These are phyloP conservation scores for Geopyxis carbonaria DNA, from an alignment of 495 filamentous ascomycete species.

Conservation along the genomic window DNA sequence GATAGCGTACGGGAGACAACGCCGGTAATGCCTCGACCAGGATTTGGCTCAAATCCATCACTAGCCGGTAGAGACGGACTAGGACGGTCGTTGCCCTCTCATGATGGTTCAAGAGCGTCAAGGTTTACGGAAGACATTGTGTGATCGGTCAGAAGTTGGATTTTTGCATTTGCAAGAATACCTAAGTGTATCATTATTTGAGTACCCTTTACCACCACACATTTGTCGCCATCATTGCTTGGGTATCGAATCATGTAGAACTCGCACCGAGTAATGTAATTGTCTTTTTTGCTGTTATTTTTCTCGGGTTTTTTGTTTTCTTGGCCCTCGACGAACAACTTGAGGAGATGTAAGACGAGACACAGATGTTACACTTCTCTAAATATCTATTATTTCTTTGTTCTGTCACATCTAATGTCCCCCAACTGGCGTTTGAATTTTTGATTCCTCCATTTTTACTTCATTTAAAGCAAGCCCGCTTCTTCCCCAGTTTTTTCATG, in stretches of 20 bases:
- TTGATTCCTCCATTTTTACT: conserved; percentile 6
- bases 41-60: conserved; percentile 12
- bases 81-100: conserved; percentile 22
- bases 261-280: not conserved
- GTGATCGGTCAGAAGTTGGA: no score
- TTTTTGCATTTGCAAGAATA: no score
- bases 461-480: conserved; percentile 1
- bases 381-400: conserved; percentile 6
- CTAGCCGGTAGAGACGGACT: conserved; percentile 21
- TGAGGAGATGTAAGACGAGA: not conserved
- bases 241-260: not conserved
- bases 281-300: conserved; percentile 6
- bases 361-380: not conserved
- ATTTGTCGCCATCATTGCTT: not conserved
- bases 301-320: no score
- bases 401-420: conserved; percentile 8
- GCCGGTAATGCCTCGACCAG: conserved; percentile 8
- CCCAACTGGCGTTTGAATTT: conserved; percentile 12
- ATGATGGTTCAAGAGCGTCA: conserved; percentile 24
- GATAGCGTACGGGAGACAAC: conserved; percentile 10
- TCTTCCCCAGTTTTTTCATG: not conserved
- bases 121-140: conserved; percentile 26
- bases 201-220: no score
- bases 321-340: no score
- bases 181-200: no score